A percentile compares a stretch with the other conserved stretches of the same genome.
phyloP scores from a whole-genome alignment of 78 protist genomes.

The Isochrysis galbana region DNA sequence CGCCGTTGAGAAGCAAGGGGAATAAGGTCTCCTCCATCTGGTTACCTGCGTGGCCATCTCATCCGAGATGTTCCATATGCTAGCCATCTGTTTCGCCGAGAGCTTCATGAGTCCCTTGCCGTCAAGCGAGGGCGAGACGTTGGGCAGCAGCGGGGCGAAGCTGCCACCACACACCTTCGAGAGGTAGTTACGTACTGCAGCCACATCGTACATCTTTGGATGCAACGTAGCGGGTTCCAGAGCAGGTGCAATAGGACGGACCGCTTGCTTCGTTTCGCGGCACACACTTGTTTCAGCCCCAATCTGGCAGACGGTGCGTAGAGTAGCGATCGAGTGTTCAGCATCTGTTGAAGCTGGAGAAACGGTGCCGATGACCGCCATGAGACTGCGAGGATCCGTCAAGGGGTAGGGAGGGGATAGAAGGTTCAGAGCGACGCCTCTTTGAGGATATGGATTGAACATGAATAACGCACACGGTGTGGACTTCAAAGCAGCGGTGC shows the following conservation, averaged over 20 bases:
- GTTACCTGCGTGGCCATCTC: background rate
- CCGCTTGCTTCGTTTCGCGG: background rate
- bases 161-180: background rate
- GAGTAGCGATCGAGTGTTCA: slow-evolving; percentile 42
- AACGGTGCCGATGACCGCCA: slow-evolving; percentile 37
- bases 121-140: background rate
- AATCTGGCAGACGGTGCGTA: background rate
- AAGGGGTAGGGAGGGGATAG: too few relatives aligned
- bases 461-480: too few relatives aligned
- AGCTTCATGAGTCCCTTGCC: background rate
- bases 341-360: slow-evolving; percentile 38
- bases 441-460: too few relatives aligned
- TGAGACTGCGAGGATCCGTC: too few relatives aligned
- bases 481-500: too few relatives aligned
- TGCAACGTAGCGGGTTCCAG: too few relatives aligned
- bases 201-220: background rate
- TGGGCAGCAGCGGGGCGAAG: background rate
- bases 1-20: too few relatives aligned
- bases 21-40: too few relatives aligned
- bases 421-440: too few relatives aligned
- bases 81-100: background rate
- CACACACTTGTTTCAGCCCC: background rate
- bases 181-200: background rate
- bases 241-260: background rate
- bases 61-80: background rate